Evolutionary conservation across 2,329 filamentous ascomycete species (phyloP), one percentile per base, ranked within the genome.

Genomic region (Fusarium caatingaense): DNA sequence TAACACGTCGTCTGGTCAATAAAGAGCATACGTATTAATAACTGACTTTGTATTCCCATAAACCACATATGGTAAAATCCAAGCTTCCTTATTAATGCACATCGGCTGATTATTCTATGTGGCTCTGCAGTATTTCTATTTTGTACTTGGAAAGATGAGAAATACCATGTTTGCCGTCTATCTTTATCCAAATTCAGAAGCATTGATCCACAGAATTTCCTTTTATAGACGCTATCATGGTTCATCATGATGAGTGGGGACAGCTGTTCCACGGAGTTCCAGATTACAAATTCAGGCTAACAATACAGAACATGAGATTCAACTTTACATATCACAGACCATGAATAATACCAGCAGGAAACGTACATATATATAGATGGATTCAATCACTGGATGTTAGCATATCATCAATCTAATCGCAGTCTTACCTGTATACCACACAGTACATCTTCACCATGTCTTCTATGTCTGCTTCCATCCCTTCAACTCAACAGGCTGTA

Each of bases 401-500:
- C 11, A 50, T 44, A 34, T n/a, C n/a, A 37, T 47, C 27, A 30
- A 47, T 58, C 32, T 32, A 25, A 32, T 21, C 28, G 16, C 20
- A 56, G 18, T 37, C 47, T n/a, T 45, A 58, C 50, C 20, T 37
- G 25, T 30, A 56, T 16, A 37, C 18, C 32, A 7, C n/a, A 21
- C 8, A 44, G 20, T 16, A 55, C 28, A 21, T 9, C 18, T 8
- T 47, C 34, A 51, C n/a, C 57, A 76, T 76, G 71, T 28, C 66
- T 51, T 68, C 23, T 53, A 58, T 37, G 34, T 37, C 10, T 37
- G 4, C 61, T 58, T 60, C 76, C 34, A 81, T 89, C 20, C 91
- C 90, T 8, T 85, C 87, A 69, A 89, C 87, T 12, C 91, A 86
- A 81, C 89, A 87, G 74, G 89, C 87, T 9, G 88, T 89, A 59